A percentile compares a stretch with the other conserved stretches of the same genome.
These are phyloP conservation scores for Novymonas esmeraldas DNA, from an alignment of 208 protist species.

Conservation along the genomic window DNA sequence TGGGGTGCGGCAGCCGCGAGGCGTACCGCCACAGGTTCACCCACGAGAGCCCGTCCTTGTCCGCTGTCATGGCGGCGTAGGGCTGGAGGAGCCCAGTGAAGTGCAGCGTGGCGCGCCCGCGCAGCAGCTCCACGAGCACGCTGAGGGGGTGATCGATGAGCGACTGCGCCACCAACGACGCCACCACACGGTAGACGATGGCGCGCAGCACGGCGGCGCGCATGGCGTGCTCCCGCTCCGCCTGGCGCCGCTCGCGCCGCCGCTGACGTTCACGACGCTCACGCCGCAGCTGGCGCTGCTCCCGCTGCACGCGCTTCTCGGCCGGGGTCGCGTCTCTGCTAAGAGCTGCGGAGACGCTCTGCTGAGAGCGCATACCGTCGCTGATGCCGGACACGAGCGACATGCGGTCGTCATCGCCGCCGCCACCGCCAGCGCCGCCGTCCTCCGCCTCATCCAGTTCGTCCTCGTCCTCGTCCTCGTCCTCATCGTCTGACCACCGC, in stretches of 20 bases:
- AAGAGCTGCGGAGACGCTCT: background rate
- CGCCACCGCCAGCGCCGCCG: too few species aligned
- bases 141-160: constrained; percentile 73
- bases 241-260: constrained; percentile 30
- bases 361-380: constrained; percentile 7
- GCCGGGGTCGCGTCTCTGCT: background rate
- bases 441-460: too few species aligned
- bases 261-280: constrained; percentile 12
- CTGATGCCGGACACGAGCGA: constrained; percentile 22
- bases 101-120: constrained; percentile 74
- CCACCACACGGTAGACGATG: constrained; percentile 76
- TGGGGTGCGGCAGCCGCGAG: background rate
- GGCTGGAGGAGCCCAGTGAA: constrained; percentile 47
- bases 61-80: constrained; percentile 43
- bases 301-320: constrained; percentile 23
- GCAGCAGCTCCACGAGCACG: constrained; percentile 70
- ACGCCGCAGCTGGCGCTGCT: constrained; percentile 25
- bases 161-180: constrained; percentile 59
- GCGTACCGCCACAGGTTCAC: constrained; percentile 15
- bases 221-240: constrained; percentile 32
- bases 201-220: constrained; percentile 57
- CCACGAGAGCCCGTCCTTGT: constrained; percentile 17
- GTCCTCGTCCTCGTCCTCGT: constrained; percentile 35
- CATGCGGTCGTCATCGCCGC: constrained; percentile 13
- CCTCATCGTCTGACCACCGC: constrained; percentile 39